Evolutionary conservation across 305 asterid genomes (phyloP).

Genomic region (Salvia sclarea): DNA sequence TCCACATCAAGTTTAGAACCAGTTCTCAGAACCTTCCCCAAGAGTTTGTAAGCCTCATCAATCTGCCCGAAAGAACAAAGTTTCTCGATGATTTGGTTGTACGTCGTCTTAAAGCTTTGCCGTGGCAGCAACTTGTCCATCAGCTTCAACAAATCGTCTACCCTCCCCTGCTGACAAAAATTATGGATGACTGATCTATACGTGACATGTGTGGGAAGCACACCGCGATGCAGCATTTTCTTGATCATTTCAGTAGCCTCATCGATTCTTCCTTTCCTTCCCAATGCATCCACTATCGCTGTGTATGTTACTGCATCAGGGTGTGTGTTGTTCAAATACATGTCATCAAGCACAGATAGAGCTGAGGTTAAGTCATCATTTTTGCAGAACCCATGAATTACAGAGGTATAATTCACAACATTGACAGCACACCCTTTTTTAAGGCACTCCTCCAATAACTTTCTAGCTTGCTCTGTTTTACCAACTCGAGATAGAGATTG

Average conservation of each 20-base stretch:
- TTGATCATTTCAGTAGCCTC: slow-evolving; percentile 70
- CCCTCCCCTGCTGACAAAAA: slow-evolving; percentile 62
- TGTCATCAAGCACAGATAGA: slow-evolving; percentile 87
- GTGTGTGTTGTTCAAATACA: slow-evolving; percentile 82
- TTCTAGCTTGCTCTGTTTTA: slow-evolving; percentile 56
- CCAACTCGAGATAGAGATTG: slow-evolving; percentile 64
- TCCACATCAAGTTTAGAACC: slow-evolving; percentile 69
- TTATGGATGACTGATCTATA: slow-evolving; percentile 78
- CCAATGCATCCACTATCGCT: slow-evolving; percentile 60
- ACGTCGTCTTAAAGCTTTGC: slow-evolving; percentile 55
- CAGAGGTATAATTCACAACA: slow-evolving; percentile 79
- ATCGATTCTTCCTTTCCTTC: slow-evolving; percentile 61
- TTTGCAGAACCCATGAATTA: slow-evolving; percentile 84
- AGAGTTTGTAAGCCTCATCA: slow-evolving; percentile 74
- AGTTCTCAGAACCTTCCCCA: slow-evolving; percentile 70
- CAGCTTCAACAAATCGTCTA: slow-evolving; percentile 61
- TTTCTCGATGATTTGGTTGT: slow-evolving; percentile 83
- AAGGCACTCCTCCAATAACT: slow-evolving; percentile 72
- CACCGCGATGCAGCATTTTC: slow-evolving; percentile 79
- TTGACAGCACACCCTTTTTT: slow-evolving; percentile 82
- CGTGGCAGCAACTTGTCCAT: slow-evolving; percentile 71
- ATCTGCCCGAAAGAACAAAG: slow-evolving; percentile 61
- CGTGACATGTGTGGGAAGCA: slow-evolving; percentile 82
- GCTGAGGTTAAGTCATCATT: slow-evolving; percentile 72
- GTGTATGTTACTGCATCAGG: slow-evolving; percentile 88